phyloP scores from a whole-genome alignment of 2,329 filamentous ascomycete genomes.

The Talaromyces sp. region DNA sequence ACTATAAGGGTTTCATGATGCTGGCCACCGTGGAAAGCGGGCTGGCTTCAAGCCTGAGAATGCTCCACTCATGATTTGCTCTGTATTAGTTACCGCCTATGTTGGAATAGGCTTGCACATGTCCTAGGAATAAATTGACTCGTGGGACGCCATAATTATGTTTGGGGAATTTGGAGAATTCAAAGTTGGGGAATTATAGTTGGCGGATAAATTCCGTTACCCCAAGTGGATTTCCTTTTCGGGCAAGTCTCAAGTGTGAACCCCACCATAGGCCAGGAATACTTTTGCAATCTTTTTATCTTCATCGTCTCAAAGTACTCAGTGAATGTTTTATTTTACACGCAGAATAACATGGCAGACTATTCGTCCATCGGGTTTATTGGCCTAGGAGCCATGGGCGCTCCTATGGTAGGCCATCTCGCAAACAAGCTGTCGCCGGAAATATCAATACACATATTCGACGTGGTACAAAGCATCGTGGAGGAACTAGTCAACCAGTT shows the following conservation, averaged over 20 bases:
- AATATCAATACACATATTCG: constrained; percentile 45
- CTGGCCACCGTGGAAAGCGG: neutral
- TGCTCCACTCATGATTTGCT: neutral
- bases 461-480: constrained; percentile 41
- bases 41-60: neutral
- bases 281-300: neutral
- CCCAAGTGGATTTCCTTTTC: neutral
- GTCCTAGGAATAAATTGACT: neutral
- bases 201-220: neutral
- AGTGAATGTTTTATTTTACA: neutral
- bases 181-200: neutral
- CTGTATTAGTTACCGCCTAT: neutral
- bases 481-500: constrained; percentile 40
- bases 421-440: constrained; percentile 41
- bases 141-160: neutral
- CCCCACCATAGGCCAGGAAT: neutral
- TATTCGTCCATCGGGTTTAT: constrained; percentile 39
- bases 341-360: neutral
- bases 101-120: neutral
- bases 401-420: constrained; percentile 49
- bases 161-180: neutral
- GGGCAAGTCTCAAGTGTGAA: neutral
- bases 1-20: neutral
- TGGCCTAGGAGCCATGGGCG: constrained; percentile 53
- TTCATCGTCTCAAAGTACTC: neutral